Percentiles rank a stretch among this genome's conserved stretches.
These are phyloP conservation scores for Lichtheimia hyalospora DNA, from an alignment of 371 early-diverging fungal genomes.

Conservation along the genomic window DNA sequence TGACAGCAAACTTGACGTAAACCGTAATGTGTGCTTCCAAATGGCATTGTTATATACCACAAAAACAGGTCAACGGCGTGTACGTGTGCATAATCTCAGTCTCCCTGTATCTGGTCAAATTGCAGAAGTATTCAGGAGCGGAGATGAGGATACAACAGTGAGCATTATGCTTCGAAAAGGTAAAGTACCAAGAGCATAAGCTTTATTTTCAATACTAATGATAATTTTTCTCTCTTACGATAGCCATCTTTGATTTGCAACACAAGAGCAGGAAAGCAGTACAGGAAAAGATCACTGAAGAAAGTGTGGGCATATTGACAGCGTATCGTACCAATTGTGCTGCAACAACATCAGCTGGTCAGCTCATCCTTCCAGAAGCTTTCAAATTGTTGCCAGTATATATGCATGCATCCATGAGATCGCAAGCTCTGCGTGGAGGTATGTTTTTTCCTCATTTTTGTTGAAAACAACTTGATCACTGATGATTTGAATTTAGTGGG, in stretches of 20 bases:
- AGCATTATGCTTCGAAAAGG: constrained; percentile 79
- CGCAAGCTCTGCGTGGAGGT: constrained; percentile 71
- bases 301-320: constrained; percentile 83
- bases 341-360: constrained; percentile 83
- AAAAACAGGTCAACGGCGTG: constrained; percentile 80
- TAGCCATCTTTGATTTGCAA: constrained; percentile 68
- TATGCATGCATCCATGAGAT: constrained; percentile 66
- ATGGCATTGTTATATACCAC: constrained; percentile 93
- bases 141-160: constrained; percentile 89
- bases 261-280: constrained; percentile 85
- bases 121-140: constrained; percentile 83
- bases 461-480: neutral
- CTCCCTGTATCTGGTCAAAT: constrained; percentile 75
- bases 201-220: neutral
- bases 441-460: no score
- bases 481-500: neutral
- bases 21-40: constrained; percentile 85
- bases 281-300: constrained; percentile 6
- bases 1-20: constrained; percentile 81
- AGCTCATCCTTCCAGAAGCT: constrained; percentile 95
- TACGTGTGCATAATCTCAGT: constrained; percentile 89
- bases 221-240: neutral
- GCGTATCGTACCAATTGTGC: constrained; percentile 94
- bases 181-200: constrained; percentile 14
- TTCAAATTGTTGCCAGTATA: constrained; percentile 93